phyloP scores from a whole-genome alignment of 2,329 filamentous ascomycete genomes.

The Colletotrichum simmondsii region DNA sequence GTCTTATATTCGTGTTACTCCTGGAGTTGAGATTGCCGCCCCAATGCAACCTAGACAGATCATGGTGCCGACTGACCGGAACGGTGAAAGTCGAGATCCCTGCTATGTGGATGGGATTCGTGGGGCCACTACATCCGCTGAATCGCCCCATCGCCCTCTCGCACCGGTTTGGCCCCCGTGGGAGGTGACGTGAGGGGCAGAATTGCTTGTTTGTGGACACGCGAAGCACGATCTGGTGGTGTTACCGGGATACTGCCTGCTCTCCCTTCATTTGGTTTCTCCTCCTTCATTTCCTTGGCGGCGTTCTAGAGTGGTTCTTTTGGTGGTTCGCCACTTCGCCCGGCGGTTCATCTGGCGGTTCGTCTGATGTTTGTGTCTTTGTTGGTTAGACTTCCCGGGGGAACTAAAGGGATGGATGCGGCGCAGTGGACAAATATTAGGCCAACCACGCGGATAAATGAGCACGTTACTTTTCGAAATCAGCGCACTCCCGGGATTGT shows the following conservation, averaged over 20 bases:
- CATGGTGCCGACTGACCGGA: slow-evolving; percentile 17
- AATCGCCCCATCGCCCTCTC: slow-evolving; percentile 13
- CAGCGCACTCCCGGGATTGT: slow-evolving; percentile 4
- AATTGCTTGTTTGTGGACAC: background rate
- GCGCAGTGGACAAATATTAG: background rate
- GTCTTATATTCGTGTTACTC: background rate
- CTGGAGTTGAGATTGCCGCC: background rate
- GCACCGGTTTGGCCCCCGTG: background rate
- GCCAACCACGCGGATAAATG: slow-evolving; percentile 12
- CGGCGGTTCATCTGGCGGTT: background rate
- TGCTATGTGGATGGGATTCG: slow-evolving; percentile 8
- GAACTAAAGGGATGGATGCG: background rate
- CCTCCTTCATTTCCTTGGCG: slow-evolving; percentile 18
- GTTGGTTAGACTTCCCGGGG: background rate
- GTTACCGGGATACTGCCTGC: slow-evolving; percentile 16
- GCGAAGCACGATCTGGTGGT: background rate
- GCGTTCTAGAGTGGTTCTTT: slow-evolving; percentile 2
- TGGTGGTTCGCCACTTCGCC: background rate
- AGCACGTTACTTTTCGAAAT: slow-evolving; percentile 11
- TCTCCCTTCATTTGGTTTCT: slow-evolving; percentile 15
- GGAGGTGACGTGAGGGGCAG: slow-evolving; percentile 3
- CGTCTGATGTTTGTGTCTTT: slow-evolving; percentile 1
- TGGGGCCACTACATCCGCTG: slow-evolving; percentile 9
- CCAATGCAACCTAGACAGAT: background rate
- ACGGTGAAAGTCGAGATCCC: slow-evolving; percentile 15